Base-by-base conservation (phyloP, 2,329 filamentous ascomycete genomes). In the Cercospora nicotianae region DNA sequence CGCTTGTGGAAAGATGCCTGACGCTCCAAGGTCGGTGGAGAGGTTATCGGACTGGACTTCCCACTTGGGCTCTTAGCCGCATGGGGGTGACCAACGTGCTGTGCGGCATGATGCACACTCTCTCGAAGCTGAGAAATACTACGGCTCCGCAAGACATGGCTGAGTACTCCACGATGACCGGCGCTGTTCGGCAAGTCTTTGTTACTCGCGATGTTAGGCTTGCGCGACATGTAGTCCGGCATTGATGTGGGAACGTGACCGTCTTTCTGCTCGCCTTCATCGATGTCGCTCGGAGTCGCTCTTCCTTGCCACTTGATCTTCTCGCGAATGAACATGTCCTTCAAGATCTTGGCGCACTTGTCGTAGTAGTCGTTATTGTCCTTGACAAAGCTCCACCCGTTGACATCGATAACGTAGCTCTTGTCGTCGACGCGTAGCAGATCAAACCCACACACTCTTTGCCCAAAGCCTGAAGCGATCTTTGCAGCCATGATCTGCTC, bases 321-420 rank as follows among this genome's bases (percentile, higher is more conserved):
- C 79, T 97, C 94, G 71, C 88, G 88, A 71, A 96, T 84, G 73
- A 99, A 98, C 77, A 96, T 92, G 6, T 95, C 90, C 76, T 90
- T 92, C 62, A 99, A 83, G 60, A 98, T 97, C 68, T 85, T 89
- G 23, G 95, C 89, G 73, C 91, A 95, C 76, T 93, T 92, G 76
- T 98, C 92, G 78, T 99, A 99, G 80, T 99, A 99, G 69, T 96
- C 94, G 70, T 97, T 94, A 75, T 99, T 99, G 79, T 99, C 96
- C 79, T 99, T 99, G 79, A 99, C 95, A 76, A 99, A 99, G 77
- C 94, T 98, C 96, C 96, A 99, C 12, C 95, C 95, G 79, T 99
- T 99, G 74, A 99, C 95, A 75, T 99, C 95, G 73, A 99, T 99
- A 60, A 99, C 95, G 80, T 93, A 99, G 78, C 94, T 98, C 79